These are phyloP conservation scores for Phytophthora cajani DNA, from an alignment of 352 stramenopile species.

Conservation along the genomic window DNA sequence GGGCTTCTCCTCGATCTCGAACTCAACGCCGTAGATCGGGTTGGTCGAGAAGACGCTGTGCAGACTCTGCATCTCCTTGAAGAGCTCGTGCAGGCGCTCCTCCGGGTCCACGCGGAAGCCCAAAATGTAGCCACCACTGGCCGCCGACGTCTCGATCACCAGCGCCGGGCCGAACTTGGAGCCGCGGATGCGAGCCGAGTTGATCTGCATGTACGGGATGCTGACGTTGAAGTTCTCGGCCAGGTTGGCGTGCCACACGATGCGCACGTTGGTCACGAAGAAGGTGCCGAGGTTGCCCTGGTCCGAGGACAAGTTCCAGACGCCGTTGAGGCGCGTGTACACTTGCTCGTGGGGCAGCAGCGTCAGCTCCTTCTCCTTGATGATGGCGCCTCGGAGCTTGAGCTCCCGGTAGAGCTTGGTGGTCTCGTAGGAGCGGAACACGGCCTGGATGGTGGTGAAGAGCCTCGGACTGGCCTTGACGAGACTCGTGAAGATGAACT, in stretches of 20 bases:
- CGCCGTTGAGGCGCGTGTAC: conserved; percentile 84
- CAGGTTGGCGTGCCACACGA: conserved; percentile 94
- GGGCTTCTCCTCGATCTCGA: conserved; percentile 83
- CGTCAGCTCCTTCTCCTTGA: conserved; percentile 89
- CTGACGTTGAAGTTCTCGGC: conserved; percentile 96
- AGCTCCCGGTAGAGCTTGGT: conserved; percentile 93
- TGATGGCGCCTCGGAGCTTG: conserved; percentile 93
- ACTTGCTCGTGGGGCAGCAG: conserved; percentile 92
- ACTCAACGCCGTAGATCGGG: conserved; percentile 92
- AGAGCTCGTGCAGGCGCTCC: conserved; percentile 84
- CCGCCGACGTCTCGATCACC: conserved; percentile 88
- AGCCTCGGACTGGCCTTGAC: conserved; percentile 91
- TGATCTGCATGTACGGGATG: conserved; percentile 96
- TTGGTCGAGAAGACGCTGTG: conserved; percentile 83
- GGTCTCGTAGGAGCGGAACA: conserved; percentile 93
- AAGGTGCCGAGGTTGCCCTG: conserved; percentile 94
- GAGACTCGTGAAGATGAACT: conserved; percentile 96
- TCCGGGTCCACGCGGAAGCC: conserved; percentile 92
- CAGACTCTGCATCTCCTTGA: conserved; percentile 87
- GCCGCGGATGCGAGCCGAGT: conserved; percentile 79
- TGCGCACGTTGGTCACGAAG: conserved; percentile 93
- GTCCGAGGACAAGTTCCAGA: conserved; percentile 94
- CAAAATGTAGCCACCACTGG: conserved; percentile 90
- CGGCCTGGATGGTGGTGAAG: conserved; percentile 93
- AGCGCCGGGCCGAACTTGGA: conserved; percentile 93